phyloP scores from a whole-genome alignment of 441 rosid genomes.

The Arabidopsis lyrata region DNA sequence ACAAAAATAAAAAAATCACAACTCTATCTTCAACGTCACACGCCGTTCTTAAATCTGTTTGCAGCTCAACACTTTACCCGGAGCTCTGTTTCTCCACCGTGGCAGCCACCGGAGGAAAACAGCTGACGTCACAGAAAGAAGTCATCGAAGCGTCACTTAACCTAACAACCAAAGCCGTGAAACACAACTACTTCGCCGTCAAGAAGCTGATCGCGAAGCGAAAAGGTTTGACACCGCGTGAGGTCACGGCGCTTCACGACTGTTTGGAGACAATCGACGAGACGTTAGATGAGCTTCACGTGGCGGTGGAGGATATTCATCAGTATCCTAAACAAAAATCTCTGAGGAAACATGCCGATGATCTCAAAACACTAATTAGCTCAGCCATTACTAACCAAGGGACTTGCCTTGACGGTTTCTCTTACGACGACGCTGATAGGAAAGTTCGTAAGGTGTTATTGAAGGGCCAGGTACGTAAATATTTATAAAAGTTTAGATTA shows the following conservation, averaged over 20 bases:
- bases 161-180: slow-evolving; percentile 52
- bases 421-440: slow-evolving; percentile 55
- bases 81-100: slow-evolving; percentile 63
- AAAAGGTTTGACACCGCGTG: slow-evolving; percentile 53
- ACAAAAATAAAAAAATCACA: slow-evolving; percentile 8
- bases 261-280: slow-evolving; percentile 61
- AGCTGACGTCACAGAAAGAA: slow-evolving; percentile 52
- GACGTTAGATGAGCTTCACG: slow-evolving; percentile 59
- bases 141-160: slow-evolving; percentile 58
- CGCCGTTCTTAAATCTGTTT: slow-evolving; percentile 55
- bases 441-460: slow-evolving; percentile 42
- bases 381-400: slow-evolving; percentile 70
- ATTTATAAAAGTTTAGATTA: background rate
- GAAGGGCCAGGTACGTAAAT: slow-evolving; percentile 40
- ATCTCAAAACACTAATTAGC: slow-evolving; percentile 59
- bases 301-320: slow-evolving; percentile 47
- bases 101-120: slow-evolving; percentile 25
- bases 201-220: slow-evolving; percentile 43
- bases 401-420: slow-evolving; percentile 70
- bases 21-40: slow-evolving; percentile 44
- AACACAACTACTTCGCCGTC: slow-evolving; percentile 53
- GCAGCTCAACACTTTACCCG: slow-evolving; percentile 63
- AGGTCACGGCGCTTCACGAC: slow-evolving; percentile 58
- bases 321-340: slow-evolving; percentile 56
- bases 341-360: slow-evolving; percentile 50